Percentiles rank a stretch among this genome's conserved stretches.
Conservation (phyloP, 2,329 filamentous ascomycete genomes). For the Lachnellula suecica region DNA sequence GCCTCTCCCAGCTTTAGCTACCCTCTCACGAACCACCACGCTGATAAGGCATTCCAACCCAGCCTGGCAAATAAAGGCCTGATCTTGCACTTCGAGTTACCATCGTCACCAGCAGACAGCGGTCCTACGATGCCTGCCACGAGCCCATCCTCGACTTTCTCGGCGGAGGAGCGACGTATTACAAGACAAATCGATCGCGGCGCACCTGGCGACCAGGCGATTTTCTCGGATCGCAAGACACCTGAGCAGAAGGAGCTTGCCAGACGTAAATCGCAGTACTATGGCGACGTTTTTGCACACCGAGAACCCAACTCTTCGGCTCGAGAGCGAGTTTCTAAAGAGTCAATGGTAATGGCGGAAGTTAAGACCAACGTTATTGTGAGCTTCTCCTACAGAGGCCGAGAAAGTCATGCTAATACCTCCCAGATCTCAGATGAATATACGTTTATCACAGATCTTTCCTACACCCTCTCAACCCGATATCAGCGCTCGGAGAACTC, state of each 20-base stretch:
- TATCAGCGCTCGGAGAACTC: slow-evolving; percentile 74
- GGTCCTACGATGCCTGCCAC: slow-evolving; percentile 23
- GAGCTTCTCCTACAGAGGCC: slow-evolving; percentile 30
- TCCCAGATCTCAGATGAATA: slow-evolving; percentile 72
- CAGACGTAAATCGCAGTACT: slow-evolving; percentile 33
- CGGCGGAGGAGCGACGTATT: slow-evolving; percentile 22
- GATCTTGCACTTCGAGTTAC: slow-evolving; percentile 17
- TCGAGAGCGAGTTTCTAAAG: slow-evolving; percentile 28
- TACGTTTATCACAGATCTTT: slow-evolving; percentile 71
- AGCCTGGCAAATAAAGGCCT: slow-evolving; percentile 8
- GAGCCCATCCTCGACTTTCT: slow-evolving; percentile 14
- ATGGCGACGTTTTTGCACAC: slow-evolving; percentile 34
- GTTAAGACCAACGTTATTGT: slow-evolving; percentile 65
- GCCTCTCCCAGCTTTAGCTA: no score
- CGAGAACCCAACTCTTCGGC: slow-evolving; percentile 30
- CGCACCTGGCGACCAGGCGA: slow-evolving; percentile 28
- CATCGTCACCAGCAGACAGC: slow-evolving; percentile 29
- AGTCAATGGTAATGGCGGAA: slow-evolving; percentile 57
- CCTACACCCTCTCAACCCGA: slow-evolving; percentile 69
- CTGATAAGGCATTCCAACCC: neutral
- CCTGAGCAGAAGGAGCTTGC: slow-evolving; percentile 28
- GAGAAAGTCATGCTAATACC: slow-evolving; percentile 18
- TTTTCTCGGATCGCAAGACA: slow-evolving; percentile 26
- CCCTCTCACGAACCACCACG: neutral
- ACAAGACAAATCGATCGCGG: slow-evolving; percentile 29